A percentile compares a stretch with the other conserved stretches of the same genome.
These are phyloP conservation scores for Gossypium rotundifolium DNA, from an alignment of 345 rosid genomes.

Conservation along the genomic window DNA sequence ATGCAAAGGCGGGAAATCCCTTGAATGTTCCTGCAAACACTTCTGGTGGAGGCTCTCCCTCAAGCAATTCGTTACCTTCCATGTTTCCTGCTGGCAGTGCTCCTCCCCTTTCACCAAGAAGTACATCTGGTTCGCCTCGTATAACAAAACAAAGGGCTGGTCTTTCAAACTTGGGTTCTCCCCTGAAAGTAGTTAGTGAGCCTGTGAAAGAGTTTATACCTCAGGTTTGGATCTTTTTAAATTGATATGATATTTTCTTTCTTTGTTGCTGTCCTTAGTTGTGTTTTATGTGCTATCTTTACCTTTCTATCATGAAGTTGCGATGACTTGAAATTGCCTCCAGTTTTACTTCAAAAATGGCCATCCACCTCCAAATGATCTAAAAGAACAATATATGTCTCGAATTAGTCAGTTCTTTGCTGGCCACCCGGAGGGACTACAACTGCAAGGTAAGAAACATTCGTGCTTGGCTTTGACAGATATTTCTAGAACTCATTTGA, in stretches of 20 bases:
- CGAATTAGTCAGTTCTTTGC: conserved; percentile 67
- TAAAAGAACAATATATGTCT: conserved; percentile 65
- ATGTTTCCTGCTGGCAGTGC: conserved; percentile 95
- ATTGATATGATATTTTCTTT: conserved; percentile 9
- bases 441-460: conserved; percentile 46
- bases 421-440: conserved; percentile 67
- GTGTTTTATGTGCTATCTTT: conserved; percentile 3
- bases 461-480: not conserved
- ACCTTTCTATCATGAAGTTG: not conserved
- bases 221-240: conserved; percentile 47
- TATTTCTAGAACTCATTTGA: conserved; percentile 6
- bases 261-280: not conserved
- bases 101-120: conserved; percentile 96
- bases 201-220: conserved; percentile 82
- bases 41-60: conserved; percentile 47
- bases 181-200: conserved; percentile 75
- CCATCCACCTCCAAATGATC: conserved; percentile 66
- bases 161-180: conserved; percentile 83
- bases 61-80: conserved; percentile 71
- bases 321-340: conserved; percentile 25
- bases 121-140: conserved; percentile 86
- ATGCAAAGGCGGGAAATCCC: conserved; percentile 78
- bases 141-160: conserved; percentile 65
- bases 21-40: conserved; percentile 63
- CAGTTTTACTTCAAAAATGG: conserved; percentile 97